These are phyloP conservation scores for Elsinoe australis DNA, from an alignment of 2,329 filamentous ascomycete genomes.

Conservation along the genomic window DNA sequence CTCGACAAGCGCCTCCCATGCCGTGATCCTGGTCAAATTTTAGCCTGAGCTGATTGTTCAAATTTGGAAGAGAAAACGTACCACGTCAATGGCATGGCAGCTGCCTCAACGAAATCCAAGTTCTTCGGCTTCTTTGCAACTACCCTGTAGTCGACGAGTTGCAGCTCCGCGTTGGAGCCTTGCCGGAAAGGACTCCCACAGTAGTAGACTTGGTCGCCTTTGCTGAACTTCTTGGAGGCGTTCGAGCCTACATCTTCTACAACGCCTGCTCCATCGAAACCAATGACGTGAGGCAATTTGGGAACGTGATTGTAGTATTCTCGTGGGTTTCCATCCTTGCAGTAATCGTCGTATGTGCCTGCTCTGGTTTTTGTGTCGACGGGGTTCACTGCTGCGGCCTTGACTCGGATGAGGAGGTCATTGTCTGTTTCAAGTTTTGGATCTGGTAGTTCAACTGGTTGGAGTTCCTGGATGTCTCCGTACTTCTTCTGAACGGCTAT, in stretches of 20 bases:
- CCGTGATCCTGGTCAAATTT: conserved; percentile 31
- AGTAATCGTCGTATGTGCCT: conserved; percentile 29
- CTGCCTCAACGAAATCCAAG: conserved; percentile 36
- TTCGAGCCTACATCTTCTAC: conserved; percentile 29
- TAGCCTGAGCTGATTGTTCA: not conserved
- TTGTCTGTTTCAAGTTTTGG: conserved; percentile 28
- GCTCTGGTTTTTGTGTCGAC: conserved; percentile 34
- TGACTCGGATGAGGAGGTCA: conserved; percentile 34
- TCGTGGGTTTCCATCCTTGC: conserved; percentile 28
- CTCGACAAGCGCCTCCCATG: conserved; percentile 39
- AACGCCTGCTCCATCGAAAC: conserved; percentile 39
- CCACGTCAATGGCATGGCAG: conserved; percentile 39
- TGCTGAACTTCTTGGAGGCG: conserved; percentile 31
- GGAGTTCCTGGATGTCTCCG: conserved; percentile 26
- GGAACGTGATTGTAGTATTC: conserved; percentile 32
- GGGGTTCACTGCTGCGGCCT: conserved; percentile 36
- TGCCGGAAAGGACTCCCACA: conserved; percentile 34
- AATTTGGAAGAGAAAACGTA: too few relatives aligned
- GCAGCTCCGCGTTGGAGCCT: conserved; percentile 38
- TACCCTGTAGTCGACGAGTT: conserved; percentile 37
- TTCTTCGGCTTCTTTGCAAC: conserved; percentile 35
- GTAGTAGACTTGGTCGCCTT: conserved; percentile 41
- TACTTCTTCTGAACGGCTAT: conserved; percentile 29
- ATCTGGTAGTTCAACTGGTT: conserved; percentile 28
- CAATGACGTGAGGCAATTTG: conserved; percentile 33